Base-by-base conservation (phyloP, 352 stramenopile species). In the Pilasporangium apinafurcum region DNA sequence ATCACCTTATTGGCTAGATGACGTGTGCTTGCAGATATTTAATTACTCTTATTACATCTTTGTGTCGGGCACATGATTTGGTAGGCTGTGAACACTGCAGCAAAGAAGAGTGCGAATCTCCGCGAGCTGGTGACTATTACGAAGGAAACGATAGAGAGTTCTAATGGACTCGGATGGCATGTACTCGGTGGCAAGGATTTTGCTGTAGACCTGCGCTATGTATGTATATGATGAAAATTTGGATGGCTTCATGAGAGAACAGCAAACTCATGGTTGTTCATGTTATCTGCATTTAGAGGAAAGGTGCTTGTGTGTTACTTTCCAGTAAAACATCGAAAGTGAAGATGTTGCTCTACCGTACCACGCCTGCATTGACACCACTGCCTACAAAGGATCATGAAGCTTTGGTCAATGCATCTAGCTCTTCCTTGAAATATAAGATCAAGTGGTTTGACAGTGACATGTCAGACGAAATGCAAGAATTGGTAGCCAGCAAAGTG, bases 341-440 rank as follows among this genome's bases (percentile, higher is more conserved):
- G 51, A 88, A 87, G 51, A 62, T 85, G 39, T 47, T 91, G 36
- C 38, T 91, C 35, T 91, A 83, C 40, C 79, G 79, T 29, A 86
- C 78, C 34, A 82, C 68, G 16, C 55, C 69, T 4, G 58, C 61
- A 2, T 35, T 51, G 39, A 56, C 57, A 20, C 32, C 65, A 17
- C 43, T 51, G 22, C 65, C 64, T 10, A 62, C 53, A 20, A 40
- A 57, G 17, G 57, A 76, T n/a, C 59, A 70, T 27, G 55, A 64
- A 26, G 55, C 44, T 10, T 17, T 79, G 0, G 8, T 25, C 5
- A 41, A 53, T 27, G 28, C 42, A 6, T 21, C 51, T 2, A 37
- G 39, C 21, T 28, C 42, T 6, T 31, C 51, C 8, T 42, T 55
- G 17, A 49, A 56, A 18, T 25, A 43, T 13, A 87, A 88, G 52